Evolutionary conservation across 257 asterid genomes (phyloP).

Genomic region (Rauvolfia tetraphylla): DNA sequence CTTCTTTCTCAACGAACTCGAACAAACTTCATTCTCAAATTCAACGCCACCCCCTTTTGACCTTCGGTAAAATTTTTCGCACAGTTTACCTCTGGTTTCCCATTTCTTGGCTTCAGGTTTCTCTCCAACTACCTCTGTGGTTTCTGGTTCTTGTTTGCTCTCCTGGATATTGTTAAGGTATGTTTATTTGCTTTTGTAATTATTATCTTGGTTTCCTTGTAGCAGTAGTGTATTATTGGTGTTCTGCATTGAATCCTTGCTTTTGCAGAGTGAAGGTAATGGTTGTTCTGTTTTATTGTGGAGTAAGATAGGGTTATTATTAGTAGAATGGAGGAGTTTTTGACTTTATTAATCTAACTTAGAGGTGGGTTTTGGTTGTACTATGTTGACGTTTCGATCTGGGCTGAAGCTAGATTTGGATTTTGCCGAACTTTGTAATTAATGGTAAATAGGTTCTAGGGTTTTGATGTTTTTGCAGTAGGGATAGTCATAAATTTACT

Average conservation of each 20-base stretch:
- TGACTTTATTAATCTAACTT: constrained; percentile 12
- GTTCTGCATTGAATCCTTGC: not conserved
- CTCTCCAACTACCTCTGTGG: constrained; percentile 7
- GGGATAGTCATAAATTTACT: not conserved
- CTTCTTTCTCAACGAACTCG: not conserved
- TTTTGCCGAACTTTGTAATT: constrained; percentile 10
- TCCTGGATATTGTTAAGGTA: constrained; percentile 15
- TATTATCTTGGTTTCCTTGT: not conserved
- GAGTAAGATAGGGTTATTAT: not conserved
- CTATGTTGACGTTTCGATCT: constrained; percentile 22
- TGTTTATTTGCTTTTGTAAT: not conserved
- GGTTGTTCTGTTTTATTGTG: not conserved
- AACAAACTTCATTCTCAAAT: not conserved
- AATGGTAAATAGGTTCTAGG: constrained; percentile 6
- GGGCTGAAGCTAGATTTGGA: constrained; percentile 17
- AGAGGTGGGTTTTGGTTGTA: constrained; percentile 30
- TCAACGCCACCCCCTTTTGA: not conserved
- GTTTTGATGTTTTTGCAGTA: constrained; percentile 5
- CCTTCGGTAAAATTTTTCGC: not conserved
- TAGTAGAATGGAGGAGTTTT: not conserved
- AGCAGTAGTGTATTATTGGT: not conserved
- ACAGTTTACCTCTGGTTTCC: not conserved
- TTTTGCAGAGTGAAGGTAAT: constrained; percentile 3
- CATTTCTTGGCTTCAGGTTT: constrained; percentile 12
- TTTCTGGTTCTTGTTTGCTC: not conserved